Base-by-base conservation (phyloP, 257 asterid species). In the Solanum bulbocastanum region DNA sequence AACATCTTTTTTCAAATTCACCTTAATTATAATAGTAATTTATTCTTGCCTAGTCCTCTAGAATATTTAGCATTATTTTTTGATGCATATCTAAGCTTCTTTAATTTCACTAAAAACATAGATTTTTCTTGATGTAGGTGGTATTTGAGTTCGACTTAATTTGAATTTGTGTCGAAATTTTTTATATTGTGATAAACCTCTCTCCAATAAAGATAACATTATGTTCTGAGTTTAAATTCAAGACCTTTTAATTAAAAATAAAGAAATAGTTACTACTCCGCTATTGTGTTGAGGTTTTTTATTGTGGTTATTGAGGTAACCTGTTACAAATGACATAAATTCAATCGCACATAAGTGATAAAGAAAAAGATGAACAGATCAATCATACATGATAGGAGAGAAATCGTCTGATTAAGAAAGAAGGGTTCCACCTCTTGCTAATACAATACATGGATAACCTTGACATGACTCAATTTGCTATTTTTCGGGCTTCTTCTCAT, bases 161-260 rank as follows among this genome's bases (percentile, higher is more conserved):
- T 0, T 5, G 8, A 65, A n/a, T n/a, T n/a, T 12, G 33, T 11
- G 8, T 0, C 33, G 33, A 60, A 1, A 1, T 23, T 3, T 58
- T 10, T 9, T 8, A 60, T 9, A 62, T 62, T 9, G 6, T 3
- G 15, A n/a, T 4, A 65, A 65, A 65, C 0, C 33, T 10, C 8
- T 65, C 11, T 65, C 5, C 15, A 65, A 65, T 5, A n/a, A 65
- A 65, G 18, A n/a, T 4, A 11, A 65, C 3, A n/a, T 2, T 65
- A n/a, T 62, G 71, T 10, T 8, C 0, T 2, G 1, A 5, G 18
- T 2, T n/a, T 2, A 11, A 65, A 65, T 11, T n/a, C 0, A 5
- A 65, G 1, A 65, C 16, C 35, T n/a, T 46, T 25, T 65, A n/a
- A 2, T n/a, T n/a, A 65, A 10, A 25, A 65, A 65, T 1, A 4